Base-by-base conservation (phyloP, 2,329 filamentous ascomycete species). In the Podosphaera leucotricha region DNA sequence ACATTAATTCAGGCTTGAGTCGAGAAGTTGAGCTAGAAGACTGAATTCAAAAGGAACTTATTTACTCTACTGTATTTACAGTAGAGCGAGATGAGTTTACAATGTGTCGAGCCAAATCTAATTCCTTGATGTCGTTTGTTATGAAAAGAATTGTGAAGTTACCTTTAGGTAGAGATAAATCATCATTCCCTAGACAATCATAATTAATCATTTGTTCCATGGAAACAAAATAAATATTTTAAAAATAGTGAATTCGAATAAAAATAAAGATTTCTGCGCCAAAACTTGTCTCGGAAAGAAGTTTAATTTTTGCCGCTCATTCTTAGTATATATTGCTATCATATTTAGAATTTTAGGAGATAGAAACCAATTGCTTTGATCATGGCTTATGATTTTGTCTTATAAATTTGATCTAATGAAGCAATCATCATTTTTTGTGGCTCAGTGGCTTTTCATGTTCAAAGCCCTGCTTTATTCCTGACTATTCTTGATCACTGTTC, bases 161-260 rank as follows among this genome's bases (percentile, higher is more conserved):
- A 75, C 72, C 72, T 62, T 77, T 77, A 22, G 73, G 73, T 18
- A 77, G 63, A 41, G 72, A 76, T 50, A 77, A 58, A 52, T 77
- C 73, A 53, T 77, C 73, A 50, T 70, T 75, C 43, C 62, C 72
- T 77, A 47, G n/a, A 26, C 22, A n/a, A n/a, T n/a, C 36, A n/a
- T 5, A 18, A 44, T 38, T 44, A 44, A 38, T 39, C n/a, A 44
- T 5, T 39, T 6, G 30, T 3, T 21, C 20, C 7, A 16, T 2
- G 18, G 38, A 28, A 28, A n/a, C 8, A 6, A 28, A 28, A 28
- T 6, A 6, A 28, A 28, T 28, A 28, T 6, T 13, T 20, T 30
- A 13, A 44, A n/a, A 44, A 42, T 36, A 46, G 41, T 30, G 38
- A 41, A 22, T 48, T 44, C 26, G 46, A 47, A 40, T 16, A 38